Evolutionary conservation across 2,329 filamentous ascomycete species (phyloP), one percentile per base, ranked within the genome.

Genomic region (Colletotrichum eremochloae): DNA sequence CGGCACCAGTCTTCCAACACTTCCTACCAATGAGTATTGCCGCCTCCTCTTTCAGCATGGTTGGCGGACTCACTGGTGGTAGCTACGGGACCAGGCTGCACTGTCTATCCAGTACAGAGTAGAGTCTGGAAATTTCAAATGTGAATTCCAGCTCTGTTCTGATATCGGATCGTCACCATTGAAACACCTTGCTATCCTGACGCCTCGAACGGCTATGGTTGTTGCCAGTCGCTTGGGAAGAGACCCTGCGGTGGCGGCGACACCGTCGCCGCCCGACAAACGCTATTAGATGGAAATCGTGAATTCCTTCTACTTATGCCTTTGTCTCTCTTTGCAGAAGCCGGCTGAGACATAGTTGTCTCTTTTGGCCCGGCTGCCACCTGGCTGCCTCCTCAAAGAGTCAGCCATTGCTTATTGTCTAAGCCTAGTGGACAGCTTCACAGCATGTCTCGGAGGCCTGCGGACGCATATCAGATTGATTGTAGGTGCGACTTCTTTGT

Each of bases 391-490:
- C n/a, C 5, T 63, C 46, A 52, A 63, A 44, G 11, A 29, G 8
- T 46, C 3, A 52, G 8, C 60, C 3, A 52, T n/a, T 42, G 9
- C 11, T 20, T 24, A 33, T 42, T 63, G 48, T 42, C 48, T n/a
- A 29, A 42, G 3, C 15, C n/a, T 18, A 40, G 36, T 15, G 61
- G 24, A 24, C 36, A 40, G 14, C 61, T 24, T 50, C 33, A 33
- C 61, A 48, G 24, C 3, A n/a, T 63, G 36, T 63, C 46, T 63
- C 36, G 33, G 61, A 63, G 15, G 36, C 50, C 15, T 63, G 61
- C 36, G 61, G 33, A n/a, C 48, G 5, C 33, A 29, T 63, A 9
- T 12, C 31, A 3, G 8, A 24, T 42, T 42, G 24, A 7, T 40
- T n/a, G n/a, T 12, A 42, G 46, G 33, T 31, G 8, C 18, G 11